These are phyloP conservation scores for Phialemonium atrogriseum DNA, from an alignment of 2,329 filamentous ascomycete species.

Conservation along the genomic window DNA sequence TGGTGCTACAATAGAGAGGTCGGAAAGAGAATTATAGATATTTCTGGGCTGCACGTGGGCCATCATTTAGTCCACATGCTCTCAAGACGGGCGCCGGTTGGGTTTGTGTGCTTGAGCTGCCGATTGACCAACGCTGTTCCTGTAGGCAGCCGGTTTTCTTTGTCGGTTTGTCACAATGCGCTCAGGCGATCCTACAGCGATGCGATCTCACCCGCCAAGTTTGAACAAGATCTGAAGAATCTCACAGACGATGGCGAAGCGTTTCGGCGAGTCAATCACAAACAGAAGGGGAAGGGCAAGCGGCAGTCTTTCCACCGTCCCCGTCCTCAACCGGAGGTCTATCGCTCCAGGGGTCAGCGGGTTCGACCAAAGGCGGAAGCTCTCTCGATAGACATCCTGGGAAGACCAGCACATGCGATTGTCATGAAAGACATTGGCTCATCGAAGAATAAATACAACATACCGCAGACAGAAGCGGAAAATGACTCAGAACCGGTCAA, in stretches of 20 bases:
- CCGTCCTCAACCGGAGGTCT: too few species aligned
- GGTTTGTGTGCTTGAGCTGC: constrained; percentile 31
- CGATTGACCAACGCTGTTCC: constrained; percentile 19
- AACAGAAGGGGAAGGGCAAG: not conserved
- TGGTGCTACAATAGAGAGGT: too few species aligned
- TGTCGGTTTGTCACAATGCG: not conserved
- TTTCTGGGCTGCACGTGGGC: too few species aligned
- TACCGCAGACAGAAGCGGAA: constrained; percentile 9
- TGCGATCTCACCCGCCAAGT: not conserved
- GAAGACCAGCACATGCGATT: constrained; percentile 34
- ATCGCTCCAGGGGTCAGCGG: too few species aligned
- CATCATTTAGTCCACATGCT: constrained; percentile 22
- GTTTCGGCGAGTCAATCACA: not conserved
- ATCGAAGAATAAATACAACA: constrained; percentile 4
- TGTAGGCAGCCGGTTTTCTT: constrained; percentile 6
- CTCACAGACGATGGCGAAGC: not conserved
- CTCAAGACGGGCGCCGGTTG: constrained; percentile 18
- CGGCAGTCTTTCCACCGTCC: too few species aligned
- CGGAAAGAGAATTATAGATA: too few species aligned
- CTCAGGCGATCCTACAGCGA: constrained; percentile 1
- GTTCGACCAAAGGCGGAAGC: constrained; percentile 8
- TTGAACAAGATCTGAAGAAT: not conserved
- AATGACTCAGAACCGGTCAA: constrained; percentile 12
- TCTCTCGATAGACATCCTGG: constrained; percentile 25
- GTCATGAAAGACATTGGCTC: constrained; percentile 32